phyloP scores from a whole-genome alignment of 805 yeast species.

The Phaffomyces antillensis region DNA sequence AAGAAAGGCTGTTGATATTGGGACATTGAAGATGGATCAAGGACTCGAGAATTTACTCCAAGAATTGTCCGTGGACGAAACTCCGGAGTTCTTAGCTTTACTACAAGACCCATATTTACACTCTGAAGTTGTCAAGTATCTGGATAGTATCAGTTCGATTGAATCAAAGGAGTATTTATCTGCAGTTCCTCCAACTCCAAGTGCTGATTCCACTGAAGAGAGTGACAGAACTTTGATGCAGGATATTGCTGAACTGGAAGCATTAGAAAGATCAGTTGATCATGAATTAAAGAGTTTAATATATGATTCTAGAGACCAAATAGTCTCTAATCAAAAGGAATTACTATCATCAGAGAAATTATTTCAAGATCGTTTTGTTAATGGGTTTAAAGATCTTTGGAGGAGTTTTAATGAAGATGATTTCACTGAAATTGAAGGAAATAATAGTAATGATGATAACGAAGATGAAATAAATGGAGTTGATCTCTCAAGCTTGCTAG shows the following conservation, averaged over 20 bases:
- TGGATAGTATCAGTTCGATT: conserved; percentile 38
- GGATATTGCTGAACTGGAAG: conserved; percentile 69
- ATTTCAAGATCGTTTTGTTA: conserved; percentile 28
- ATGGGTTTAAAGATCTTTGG: conserved; percentile 25
- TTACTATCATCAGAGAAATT: conserved; percentile 20
- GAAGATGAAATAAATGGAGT: conserved; percentile 8
- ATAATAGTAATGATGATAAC: conserved; percentile 16
- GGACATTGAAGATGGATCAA: background rate
- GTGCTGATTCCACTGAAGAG: conserved; percentile 15
- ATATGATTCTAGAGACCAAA: conserved; percentile 25
- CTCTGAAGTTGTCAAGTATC: conserved; percentile 27
- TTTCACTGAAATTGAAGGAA: conserved; percentile 24
- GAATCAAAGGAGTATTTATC: conserved; percentile 38
- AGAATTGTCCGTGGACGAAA: conserved; percentile 14
- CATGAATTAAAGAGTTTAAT: conserved; percentile 34
- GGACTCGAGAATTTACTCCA: background rate
- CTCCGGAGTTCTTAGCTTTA: conserved; percentile 17
- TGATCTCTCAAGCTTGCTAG: conserved; percentile 12
- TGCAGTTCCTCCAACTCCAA: conserved; percentile 35
- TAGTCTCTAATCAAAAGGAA: conserved; percentile 41
- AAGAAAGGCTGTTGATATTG: background rate
- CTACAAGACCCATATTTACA: conserved; percentile 29
- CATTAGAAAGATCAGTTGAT: conserved; percentile 42
- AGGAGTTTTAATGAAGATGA: conserved; percentile 25
- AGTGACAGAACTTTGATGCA: conserved; percentile 41